phyloP scores from a whole-genome alignment of 2,329 filamentous ascomycete species.

The Epichloe gansuensis region DNA sequence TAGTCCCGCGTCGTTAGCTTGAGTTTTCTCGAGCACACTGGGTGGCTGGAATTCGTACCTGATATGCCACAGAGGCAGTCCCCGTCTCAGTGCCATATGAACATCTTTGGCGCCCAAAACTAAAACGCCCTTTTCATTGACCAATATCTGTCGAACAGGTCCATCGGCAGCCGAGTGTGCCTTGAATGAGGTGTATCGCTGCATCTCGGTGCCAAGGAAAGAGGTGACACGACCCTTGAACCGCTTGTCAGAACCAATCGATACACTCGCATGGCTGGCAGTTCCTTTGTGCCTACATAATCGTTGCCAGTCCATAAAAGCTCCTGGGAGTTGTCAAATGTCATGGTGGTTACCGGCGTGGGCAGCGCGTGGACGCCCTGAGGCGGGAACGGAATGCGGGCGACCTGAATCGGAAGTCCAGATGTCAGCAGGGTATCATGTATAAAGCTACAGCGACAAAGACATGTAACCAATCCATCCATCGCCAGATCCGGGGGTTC shows the following conservation, averaged over 20 bases:
- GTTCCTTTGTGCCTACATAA: constrained; percentile 46
- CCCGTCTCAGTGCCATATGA: constrained; percentile 77
- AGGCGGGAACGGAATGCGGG: constrained; percentile 69
- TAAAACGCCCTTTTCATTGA: constrained; percentile 83
- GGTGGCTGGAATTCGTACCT: constrained; percentile 31
- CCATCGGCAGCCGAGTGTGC: constrained; percentile 64
- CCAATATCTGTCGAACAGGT: constrained; percentile 72
- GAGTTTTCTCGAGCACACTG: neutral
- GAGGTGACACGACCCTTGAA: constrained; percentile 72
- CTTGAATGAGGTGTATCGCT: constrained; percentile 81
- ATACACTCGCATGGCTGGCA: neutral
- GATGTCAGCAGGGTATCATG: neutral
- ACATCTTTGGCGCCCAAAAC: constrained; percentile 72
- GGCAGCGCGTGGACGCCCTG: constrained; percentile 57
- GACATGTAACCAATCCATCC: neutral
- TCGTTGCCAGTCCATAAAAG: constrained; percentile 89
- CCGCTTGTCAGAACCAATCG: constrained; percentile 13
- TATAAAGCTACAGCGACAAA: neutral
- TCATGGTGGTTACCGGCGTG: constrained; percentile 63
- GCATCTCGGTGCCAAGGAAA: constrained; percentile 74
- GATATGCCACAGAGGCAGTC: constrained; percentile 79
- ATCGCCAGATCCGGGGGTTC: neutral
- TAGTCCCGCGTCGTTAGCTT: neutral
- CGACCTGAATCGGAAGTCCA: constrained; percentile 41
- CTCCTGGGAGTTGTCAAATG: constrained; percentile 82